These are phyloP conservation scores for Cornus controversa DNA, from an alignment of 148 eudicot species.

Conservation along the genomic window DNA sequence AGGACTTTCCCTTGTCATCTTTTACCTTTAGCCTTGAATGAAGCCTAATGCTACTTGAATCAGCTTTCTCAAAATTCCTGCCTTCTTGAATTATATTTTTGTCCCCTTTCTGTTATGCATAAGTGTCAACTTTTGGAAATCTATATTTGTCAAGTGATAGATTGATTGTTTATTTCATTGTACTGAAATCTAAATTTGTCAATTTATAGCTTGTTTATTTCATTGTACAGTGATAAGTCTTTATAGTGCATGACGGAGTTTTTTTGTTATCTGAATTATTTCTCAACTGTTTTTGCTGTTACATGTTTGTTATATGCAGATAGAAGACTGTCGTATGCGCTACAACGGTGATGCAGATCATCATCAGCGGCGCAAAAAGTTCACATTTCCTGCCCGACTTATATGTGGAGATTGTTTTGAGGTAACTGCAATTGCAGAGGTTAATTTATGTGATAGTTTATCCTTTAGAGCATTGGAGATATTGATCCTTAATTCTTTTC, in stretches of 20 bases:
- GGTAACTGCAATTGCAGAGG: constrained; percentile 37
- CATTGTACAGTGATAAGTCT: neutral
- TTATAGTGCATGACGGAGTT: neutral
- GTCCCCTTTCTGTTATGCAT: neutral
- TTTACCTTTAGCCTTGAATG: neutral
- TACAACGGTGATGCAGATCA: constrained; percentile 98
- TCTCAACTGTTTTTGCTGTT: neutral
- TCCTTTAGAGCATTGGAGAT: neutral
- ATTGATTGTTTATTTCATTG: neutral
- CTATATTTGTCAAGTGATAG: neutral
- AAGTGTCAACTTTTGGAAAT: neutral
- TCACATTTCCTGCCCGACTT: constrained; percentile 89
- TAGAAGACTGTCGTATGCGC: constrained; percentile 95
- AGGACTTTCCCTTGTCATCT: too few species aligned
- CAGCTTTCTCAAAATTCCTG: neutral
- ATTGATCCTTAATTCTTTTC: neutral
- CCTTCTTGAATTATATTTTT: neutral
- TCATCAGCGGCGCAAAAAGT: constrained; percentile 90
- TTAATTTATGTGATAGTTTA: neutral
- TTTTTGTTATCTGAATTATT: neutral
- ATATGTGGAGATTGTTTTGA: constrained; percentile 97
- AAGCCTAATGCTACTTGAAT: neutral
- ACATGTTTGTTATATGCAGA: constrained; percentile 39
- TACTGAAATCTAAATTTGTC: neutral
- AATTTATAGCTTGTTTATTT: neutral